Evolutionary conservation across 345 rosid genomes (phyloP).

Genomic region (Isatis tinctoria): DNA sequence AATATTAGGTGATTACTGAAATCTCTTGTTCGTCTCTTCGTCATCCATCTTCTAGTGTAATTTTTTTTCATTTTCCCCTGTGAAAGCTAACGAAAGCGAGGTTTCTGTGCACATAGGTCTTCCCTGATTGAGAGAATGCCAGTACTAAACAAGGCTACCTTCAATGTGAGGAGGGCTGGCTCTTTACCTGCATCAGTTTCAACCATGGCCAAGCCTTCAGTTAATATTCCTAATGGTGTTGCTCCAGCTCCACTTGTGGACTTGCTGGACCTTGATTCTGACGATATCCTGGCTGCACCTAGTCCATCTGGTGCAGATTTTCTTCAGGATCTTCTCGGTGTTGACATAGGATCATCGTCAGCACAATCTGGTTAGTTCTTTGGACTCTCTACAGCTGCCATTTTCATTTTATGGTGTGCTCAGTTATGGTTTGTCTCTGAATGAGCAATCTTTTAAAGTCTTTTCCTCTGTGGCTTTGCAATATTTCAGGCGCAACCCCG

Average conservation of each 20-base stretch:
- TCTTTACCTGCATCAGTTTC: constrained; percentile 68
- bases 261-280: constrained; percentile 80
- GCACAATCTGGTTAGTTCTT: constrained; percentile 57
- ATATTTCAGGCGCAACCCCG: constrained; percentile 46
- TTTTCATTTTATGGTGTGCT: background rate
- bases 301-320: constrained; percentile 80
- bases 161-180: constrained; percentile 84
- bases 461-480: background rate
- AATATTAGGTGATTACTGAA: constrained; percentile 85
- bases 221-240: constrained; percentile 86
- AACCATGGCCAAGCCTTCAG: constrained; percentile 50
- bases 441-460: background rate
- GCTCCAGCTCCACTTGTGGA: constrained; percentile 76
- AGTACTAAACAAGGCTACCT: constrained; percentile 90
- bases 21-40: background rate
- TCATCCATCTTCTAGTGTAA: constrained; percentile 3
- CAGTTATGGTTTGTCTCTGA: background rate
- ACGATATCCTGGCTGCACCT: constrained; percentile 70
- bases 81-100: constrained; percentile 25
- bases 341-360: constrained; percentile 60
- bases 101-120: constrained; percentile 53
- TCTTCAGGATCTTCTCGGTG: constrained; percentile 91
- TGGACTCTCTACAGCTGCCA: background rate
- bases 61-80: background rate
- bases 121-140: constrained; percentile 98